Evolutionary conservation across 164 flowering plant genomes (phyloP).

Genomic region (Tetrastigma voinierianum): DNA sequence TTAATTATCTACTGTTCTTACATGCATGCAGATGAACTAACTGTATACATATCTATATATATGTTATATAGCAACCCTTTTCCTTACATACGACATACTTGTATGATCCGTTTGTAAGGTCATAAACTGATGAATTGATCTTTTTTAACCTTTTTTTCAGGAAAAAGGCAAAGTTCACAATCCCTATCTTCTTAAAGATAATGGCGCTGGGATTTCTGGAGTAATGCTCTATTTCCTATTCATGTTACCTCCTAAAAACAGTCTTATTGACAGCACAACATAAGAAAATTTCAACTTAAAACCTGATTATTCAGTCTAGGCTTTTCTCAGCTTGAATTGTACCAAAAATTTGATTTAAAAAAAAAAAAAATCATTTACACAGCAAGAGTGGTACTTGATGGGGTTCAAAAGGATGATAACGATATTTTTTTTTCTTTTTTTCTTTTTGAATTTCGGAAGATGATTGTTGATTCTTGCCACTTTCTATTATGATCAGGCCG

Average conservation of each 20-base stretch:
- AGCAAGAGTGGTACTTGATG: no score
- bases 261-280: neutral
- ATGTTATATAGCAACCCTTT: no score
- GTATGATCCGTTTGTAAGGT: no score
- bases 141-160: constrained; percentile 6
- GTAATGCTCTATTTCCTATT: constrained; percentile 18
- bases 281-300: neutral
- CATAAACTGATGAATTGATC: neutral
- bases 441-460: neutral
- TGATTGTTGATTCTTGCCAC: neutral
- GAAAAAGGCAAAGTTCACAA: constrained; percentile 34
- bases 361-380: no score
- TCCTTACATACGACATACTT: no score
- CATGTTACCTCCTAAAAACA: neutral
- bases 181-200: constrained; percentile 30
- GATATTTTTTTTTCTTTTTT: no score
- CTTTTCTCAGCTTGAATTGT: no score
- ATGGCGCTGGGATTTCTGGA: constrained; percentile 41
- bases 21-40: no score
- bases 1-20: neutral
- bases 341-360: no score
- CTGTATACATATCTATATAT: no score
- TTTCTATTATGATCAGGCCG: constrained; percentile 30
- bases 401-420: no score
- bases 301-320: no score